Base-by-base conservation (phyloP, 2,329 filamentous ascomycete species). In the Ceratocystis huliohia region DNA sequence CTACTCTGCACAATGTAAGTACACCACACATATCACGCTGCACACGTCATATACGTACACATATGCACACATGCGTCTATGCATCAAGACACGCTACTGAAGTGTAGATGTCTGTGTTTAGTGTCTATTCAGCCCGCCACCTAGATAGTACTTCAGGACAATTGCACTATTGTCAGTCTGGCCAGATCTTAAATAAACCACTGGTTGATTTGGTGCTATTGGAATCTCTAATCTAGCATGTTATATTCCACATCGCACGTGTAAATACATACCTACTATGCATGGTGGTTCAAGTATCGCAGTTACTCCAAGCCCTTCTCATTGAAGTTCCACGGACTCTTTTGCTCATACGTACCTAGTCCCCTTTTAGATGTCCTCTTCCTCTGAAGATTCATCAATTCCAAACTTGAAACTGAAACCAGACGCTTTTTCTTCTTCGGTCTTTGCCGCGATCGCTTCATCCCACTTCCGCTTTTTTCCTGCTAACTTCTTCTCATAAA, bases 391-490 rank as follows among this genome's bases (percentile, higher is more conserved):
- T 30, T 80, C 78, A 46, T 79, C 78, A 48, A 74, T 76, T 17
- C 79, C 81, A 72, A 84, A 84, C 0, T 80, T 80, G 72, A 84
- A 84, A 69, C 81, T 83, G 69, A 83, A 83, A 2, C 77, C 76
- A 50, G 70, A 50, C 56, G 65, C 44, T 41, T 64, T 63, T 22
- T 66, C 53, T 61, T 72, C 67, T 62, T 77, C 73, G 66, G 75
- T 74, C 65, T 77, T 71, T 17, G 69, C 70, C 28, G 74, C 73
- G 10, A 91, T 87, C 33, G 91, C 82, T 67, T 87, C 82, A 73
- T 95, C 89, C 93, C 93, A 97, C 72, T 88, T 95, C 63, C 91
- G 83, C 77, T 92, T 94, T 74, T 82, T 90, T 3, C 81, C 81
- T 64, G 80, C 80, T 22, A 76, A 78, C 72, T 65, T 86, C 70